These are phyloP conservation scores for Groenewaldozyma salmanticensis DNA, from an alignment of 805 yeast species.

Conservation along the genomic window DNA sequence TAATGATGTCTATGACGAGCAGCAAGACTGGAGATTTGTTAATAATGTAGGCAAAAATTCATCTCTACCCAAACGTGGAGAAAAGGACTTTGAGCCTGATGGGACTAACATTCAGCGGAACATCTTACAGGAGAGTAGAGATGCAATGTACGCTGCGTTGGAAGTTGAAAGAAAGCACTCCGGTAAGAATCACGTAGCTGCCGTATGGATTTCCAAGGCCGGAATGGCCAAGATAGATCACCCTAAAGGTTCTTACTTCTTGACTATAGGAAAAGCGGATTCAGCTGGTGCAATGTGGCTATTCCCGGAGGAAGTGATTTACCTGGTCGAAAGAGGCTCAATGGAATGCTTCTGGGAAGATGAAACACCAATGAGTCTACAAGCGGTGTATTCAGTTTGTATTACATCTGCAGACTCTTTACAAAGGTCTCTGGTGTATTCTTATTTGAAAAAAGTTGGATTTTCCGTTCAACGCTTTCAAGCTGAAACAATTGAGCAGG, in stretches of 20 bases:
- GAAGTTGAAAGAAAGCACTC: slow-evolving; percentile 25
- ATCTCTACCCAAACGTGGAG: slow-evolving; percentile 61
- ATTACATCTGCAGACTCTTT: slow-evolving; percentile 34
- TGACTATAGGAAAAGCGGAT: slow-evolving; percentile 59
- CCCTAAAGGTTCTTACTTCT: slow-evolving; percentile 67
- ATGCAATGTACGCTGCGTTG: slow-evolving; percentile 67
- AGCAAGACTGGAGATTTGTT: slow-evolving; percentile 32
- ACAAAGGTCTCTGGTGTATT: slow-evolving; percentile 56
- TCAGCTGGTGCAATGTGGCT: slow-evolving; percentile 42
- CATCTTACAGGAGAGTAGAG: slow-evolving; percentile 43
- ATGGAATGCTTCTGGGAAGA: slow-evolving; percentile 28
- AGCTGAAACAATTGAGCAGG: neutral
- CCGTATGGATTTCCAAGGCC: slow-evolving; percentile 34
- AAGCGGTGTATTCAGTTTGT: slow-evolving; percentile 50
- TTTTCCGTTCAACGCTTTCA: slow-evolving; percentile 43
- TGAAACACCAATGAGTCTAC: slow-evolving; percentile 43
- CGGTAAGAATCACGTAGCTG: slow-evolving; percentile 42
- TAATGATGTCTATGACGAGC: slow-evolving; percentile 28
- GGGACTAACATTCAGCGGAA: slow-evolving; percentile 47
- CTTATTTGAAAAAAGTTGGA: slow-evolving; percentile 69
- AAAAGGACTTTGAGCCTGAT: slow-evolving; percentile 79
- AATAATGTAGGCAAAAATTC: slow-evolving; percentile 11
- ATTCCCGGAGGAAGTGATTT: slow-evolving; percentile 58
- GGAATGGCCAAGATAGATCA: slow-evolving; percentile 32
- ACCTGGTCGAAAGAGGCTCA: slow-evolving; percentile 74